Evolutionary conservation across 73 alveolate species (phyloP), one percentile per base, ranked within the genome.

Genomic region (Uronychia binucleata): DNA sequence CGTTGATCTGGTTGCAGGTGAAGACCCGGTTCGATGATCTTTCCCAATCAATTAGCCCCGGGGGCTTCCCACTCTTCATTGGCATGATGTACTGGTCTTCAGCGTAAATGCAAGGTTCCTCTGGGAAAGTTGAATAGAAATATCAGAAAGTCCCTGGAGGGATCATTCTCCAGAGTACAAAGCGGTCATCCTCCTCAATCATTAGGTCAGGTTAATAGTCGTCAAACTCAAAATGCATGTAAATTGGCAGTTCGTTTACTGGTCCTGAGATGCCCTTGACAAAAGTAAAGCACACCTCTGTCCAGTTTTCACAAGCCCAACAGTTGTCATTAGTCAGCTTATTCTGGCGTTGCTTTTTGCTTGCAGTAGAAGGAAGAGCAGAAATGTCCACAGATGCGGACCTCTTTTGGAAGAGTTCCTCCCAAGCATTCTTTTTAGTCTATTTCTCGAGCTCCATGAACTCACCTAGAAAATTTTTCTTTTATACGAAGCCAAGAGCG

Each of bases 231-330:
- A 86, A 59, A 59, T 86, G 92, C 77, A 79, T 33, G 28, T 78
- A 86, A 13, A 67, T 28, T 5, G 78, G 78, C 31, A 46, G 5
- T 67, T 28, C 29, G 1, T 1, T 67, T 26, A 67, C 29, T 67
- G 29, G 78, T 14, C 29, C 29, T 13, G 78, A 25, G 74, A 1
- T 59, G 67, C 58, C 75, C 35, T 57, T 11, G 79, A 29, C 14
- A 30, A 75, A 25, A 86, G 75, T 79, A 27, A 86, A 58, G 19
- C 31, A 0, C 26, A 1, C 13, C 34, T 86, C 92, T 1, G 32
- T 0, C 92, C 92, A 86, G 0, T 80, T 78, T 32, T 86, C 92
- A 59, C 92, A 86, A 8, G 76, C 82, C 92, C 92, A 86, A 35
- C 92, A 86, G 57, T 83, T 75, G 58, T 79, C 82, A 35, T 86